These are phyloP conservation scores for Harringtonia aguacate DNA, from an alignment of 2,329 filamentous ascomycete genomes.

Conservation along the genomic window DNA sequence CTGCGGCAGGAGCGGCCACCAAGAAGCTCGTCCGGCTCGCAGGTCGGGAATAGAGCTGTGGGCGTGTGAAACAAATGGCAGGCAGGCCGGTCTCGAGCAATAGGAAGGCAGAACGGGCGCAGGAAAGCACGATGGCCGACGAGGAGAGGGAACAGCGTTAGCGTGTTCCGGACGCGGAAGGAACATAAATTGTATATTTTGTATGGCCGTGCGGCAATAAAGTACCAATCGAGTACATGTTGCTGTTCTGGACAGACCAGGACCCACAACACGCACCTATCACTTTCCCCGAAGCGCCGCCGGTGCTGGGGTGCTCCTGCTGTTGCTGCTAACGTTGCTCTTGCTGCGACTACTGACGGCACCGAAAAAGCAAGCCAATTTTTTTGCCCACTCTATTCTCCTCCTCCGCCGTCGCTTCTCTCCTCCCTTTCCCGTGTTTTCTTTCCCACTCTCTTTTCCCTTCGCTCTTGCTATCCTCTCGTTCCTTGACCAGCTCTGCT, in stretches of 20 bases:
- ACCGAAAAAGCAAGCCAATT: slow-evolving; percentile 5
- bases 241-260: no score
- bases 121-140: neutral
- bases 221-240: no score
- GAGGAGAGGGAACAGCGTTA: neutral
- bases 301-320: neutral
- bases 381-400: slow-evolving; percentile 4
- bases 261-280: slow-evolving; percentile 2
- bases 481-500: neutral
- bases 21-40: no score
- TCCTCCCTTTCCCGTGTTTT: neutral
- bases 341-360: slow-evolving; percentile 2
- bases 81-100: neutral
- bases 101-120: neutral
- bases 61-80: no score
- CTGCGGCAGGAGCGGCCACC: no score
- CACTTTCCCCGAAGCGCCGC: slow-evolving; percentile 9
- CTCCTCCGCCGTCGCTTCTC: neutral
- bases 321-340: neutral
- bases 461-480: neutral
- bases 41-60: no score
- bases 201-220: no score
- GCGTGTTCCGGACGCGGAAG: slow-evolving; percentile 4
- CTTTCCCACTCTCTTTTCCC: neutral
- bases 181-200: neutral